phyloP scores from a whole-genome alignment of 345 rosid species.

The Salix arbutifolia region DNA sequence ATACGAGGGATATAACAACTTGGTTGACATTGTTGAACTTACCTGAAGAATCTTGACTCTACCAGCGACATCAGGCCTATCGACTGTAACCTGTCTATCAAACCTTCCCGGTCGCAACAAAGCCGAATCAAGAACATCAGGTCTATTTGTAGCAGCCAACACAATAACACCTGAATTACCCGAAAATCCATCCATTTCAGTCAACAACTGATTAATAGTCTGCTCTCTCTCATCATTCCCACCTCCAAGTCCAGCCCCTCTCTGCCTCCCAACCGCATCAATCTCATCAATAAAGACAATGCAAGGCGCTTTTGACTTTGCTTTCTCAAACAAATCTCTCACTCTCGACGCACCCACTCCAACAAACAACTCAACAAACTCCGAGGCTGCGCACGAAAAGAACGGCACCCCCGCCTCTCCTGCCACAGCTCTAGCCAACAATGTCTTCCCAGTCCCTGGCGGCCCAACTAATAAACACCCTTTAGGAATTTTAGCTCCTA shows the following conservation, averaged over 20 bases:
- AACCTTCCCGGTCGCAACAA: constrained; percentile 88
- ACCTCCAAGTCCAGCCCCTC: constrained; percentile 94
- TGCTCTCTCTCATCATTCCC: constrained; percentile 96
- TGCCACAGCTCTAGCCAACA: constrained; percentile 76
- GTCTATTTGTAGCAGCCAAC: constrained; percentile 84
- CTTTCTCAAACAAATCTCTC: constrained; percentile 83
- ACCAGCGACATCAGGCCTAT: constrained; percentile 92
- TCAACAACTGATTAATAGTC: constrained; percentile 74
- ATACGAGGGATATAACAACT: background rate
- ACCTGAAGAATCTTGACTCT: constrained; percentile 92
- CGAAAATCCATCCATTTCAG: constrained; percentile 91
- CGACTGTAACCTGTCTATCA: constrained; percentile 83
- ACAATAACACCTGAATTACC: constrained; percentile 90
- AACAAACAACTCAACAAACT: constrained; percentile 77
- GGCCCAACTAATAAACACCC: constrained; percentile 79
- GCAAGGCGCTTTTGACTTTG: constrained; percentile 74
- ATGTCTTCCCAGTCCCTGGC: constrained; percentile 83
- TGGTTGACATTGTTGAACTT: background rate
- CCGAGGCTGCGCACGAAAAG: constrained; percentile 76
- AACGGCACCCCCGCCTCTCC: constrained; percentile 89
- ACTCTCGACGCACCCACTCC: constrained; percentile 93
- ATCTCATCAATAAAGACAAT: constrained; percentile 88
- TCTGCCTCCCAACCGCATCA: constrained; percentile 88
- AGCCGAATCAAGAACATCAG: constrained; percentile 80
- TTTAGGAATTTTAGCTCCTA: constrained; percentile 82